Evolutionary conservation across 371 early-diverging fungal species (phyloP).

Genomic region (Mortierella sp.): DNA sequence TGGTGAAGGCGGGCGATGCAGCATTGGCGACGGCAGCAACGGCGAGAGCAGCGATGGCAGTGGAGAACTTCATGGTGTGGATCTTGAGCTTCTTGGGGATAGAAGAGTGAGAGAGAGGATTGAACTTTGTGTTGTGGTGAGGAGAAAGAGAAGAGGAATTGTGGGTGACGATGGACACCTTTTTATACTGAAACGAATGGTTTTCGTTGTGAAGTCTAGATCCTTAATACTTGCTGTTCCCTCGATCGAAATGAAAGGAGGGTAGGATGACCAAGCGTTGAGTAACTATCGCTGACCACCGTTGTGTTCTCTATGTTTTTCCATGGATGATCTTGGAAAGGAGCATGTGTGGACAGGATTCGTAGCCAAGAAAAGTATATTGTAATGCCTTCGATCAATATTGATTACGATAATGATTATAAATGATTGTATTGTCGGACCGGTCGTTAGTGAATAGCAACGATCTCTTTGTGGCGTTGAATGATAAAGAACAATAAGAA

Average conservation of each 20-base stretch:
- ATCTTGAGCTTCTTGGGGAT: neutral
- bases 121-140: neutral
- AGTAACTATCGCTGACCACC: too few species aligned
- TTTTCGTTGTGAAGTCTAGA: neutral
- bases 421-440: too few species aligned
- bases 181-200: neutral
- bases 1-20: slow-evolving; percentile 5
- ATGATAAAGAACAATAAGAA: too few species aligned
- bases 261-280: too few species aligned
- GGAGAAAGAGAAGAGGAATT: neutral
- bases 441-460: too few species aligned
- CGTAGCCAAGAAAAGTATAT: neutral
- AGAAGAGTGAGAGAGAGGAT: neutral
- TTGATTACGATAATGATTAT: too few species aligned
- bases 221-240: too few species aligned
- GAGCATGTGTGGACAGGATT: slow-evolving; percentile 1
- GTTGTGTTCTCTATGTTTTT: too few species aligned
- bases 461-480: too few species aligned
- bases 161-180: neutral
- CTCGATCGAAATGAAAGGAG: too few species aligned
- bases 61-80: slow-evolving; percentile 28
- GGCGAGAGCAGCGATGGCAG: slow-evolving; percentile 25
- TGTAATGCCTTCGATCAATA: too few species aligned
- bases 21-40: slow-evolving; percentile 26
- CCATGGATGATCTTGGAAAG: neutral